Evolutionary conservation across 2,329 filamentous ascomycete genomes (phyloP), one percentile per base, ranked within the genome.

Genomic region (Fusarium sp.): DNA sequence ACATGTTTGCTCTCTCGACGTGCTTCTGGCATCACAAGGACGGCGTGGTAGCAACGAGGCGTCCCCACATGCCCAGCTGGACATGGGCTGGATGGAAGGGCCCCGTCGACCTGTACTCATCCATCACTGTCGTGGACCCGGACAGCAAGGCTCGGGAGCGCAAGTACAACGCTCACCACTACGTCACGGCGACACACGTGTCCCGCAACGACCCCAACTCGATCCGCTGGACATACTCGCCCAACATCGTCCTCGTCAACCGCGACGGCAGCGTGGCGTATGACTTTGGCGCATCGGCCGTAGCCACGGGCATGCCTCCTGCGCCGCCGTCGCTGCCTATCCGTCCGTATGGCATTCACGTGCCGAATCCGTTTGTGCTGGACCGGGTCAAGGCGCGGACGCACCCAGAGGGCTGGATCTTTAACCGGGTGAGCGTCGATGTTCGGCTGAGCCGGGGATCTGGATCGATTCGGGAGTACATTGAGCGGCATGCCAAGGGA

Each of bases 61-160:
- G 81, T 1, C 66, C 70, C 0, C 81, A 83, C 45, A 71, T 83
- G 60, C 82, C 82, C 10, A 83, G 82, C 67, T 83, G 82, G 82
- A 81, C 81, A 2, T 83, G 82, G 82, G 81, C 81, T 3, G 82
- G 82, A 2, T 83, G 82, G 82, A 75, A 78, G 20, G 82, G 82
- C 16, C 72, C 79, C 6, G 82, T 83, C 14, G 81, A 82, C 34
- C 71, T 83, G 50, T 76, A 79, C 68, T 83, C 81, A 7, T 81
- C 80, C 13, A 78, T 83, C 27, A 73, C 77, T 3, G 77, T 83
- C n/a, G 75, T 77, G 7, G 81, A 82, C 32, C 74, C 79, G 2
- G 79, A 80, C 20, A 78, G 72, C 43, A 81, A 76, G 34, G 52
- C 69, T 27, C 73, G 78, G 39, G 75, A 78, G 23, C 79, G 79